Evolutionary conservation across 176 grass and related monocot genomes (phyloP).

Genomic region (Aegilops umbellulata): DNA sequence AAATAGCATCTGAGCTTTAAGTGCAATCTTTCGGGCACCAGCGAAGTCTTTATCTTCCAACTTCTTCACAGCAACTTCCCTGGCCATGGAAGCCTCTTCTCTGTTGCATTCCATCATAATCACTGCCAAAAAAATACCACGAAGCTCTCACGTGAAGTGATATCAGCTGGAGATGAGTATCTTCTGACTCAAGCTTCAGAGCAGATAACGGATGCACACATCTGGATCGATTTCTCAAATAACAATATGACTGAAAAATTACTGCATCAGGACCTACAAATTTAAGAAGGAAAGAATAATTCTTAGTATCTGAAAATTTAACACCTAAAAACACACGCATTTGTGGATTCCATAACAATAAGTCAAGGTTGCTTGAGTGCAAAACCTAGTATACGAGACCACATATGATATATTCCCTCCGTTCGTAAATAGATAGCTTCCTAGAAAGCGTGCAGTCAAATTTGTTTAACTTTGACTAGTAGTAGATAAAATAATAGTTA

Average conservation of each 20-base stretch:
- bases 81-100: conserved; percentile 80
- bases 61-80: conserved; percentile 64
- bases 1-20: conserved; percentile 76
- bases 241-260: not conserved
- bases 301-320: not conserved
- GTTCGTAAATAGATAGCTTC: not conserved
- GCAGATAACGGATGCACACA: not conserved
- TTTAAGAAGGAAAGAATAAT: not conserved
- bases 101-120: conserved; percentile 62
- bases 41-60: conserved; percentile 65
- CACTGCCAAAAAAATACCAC: not conserved
- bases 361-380: not conserved
- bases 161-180: conserved; percentile 20
- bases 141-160: conserved; percentile 21
- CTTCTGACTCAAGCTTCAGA: not conserved
- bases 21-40: conserved; percentile 65
- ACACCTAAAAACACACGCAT: conserved; percentile 7
- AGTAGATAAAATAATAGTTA: not conserved
- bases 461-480: not conserved
- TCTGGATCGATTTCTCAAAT: conserved; percentile 7
- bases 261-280: conserved; percentile 28
- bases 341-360: conserved; percentile 3
- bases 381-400: conserved; percentile 3
- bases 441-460: not conserved
- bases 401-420: conserved; percentile 8